Conservation (phyloP, 441 rosid genomes). For the Syzygium syzygioides region DNA sequence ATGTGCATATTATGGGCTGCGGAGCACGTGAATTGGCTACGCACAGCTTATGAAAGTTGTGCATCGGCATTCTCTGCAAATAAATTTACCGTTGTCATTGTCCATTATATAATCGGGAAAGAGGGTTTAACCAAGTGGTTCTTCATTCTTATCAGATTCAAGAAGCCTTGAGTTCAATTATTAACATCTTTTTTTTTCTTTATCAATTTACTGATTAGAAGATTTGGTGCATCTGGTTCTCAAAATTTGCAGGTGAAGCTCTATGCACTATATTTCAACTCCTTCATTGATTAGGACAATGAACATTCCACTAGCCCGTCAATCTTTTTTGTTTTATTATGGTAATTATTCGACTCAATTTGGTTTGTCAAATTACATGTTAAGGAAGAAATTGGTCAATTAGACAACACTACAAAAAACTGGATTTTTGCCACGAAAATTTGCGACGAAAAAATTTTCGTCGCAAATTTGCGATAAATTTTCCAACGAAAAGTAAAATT, state of each 20-base stretch:
- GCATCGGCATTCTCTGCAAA: not conserved
- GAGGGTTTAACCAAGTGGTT: not conserved
- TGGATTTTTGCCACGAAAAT: too few relatives aligned
- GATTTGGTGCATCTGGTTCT: not conserved
- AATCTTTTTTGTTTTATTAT: not conserved
- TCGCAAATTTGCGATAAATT: too few relatives aligned
- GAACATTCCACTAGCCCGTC: not conserved
- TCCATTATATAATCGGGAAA: not conserved
- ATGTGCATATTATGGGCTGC: not conserved
- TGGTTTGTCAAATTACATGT: not conserved
- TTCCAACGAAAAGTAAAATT: too few relatives aligned
- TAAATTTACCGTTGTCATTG: not conserved
- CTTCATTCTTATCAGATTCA: not conserved
- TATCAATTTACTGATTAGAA: not conserved
- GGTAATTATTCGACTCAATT: not conserved
- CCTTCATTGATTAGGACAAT: not conserved
- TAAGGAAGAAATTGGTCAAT: not conserved
- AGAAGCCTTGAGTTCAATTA: not conserved
- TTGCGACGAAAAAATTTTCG: too few relatives aligned
- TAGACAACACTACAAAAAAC: too few relatives aligned
- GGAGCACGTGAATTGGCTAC: not conserved
- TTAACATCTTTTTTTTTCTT: not conserved
- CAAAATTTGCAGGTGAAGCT: not conserved
- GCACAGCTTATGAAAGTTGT: not conserved
- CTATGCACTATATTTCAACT: not conserved